Base-by-base conservation (phyloP, 305 asterid species). In the Rubia occidens region DNA sequence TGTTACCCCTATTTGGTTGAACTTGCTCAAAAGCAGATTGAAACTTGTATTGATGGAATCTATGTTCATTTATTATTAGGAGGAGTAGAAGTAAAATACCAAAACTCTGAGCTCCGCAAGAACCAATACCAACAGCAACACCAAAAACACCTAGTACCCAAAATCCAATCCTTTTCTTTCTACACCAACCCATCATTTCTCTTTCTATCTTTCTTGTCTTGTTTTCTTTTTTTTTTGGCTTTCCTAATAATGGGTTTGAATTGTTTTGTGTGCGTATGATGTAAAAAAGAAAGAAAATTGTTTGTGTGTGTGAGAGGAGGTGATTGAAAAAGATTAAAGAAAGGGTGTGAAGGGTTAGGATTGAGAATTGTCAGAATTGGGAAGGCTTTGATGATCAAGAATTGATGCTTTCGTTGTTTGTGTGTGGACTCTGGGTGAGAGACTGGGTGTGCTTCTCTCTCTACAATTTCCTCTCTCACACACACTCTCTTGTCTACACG, bases 371-470 rank as follows among this genome's bases (percentile, higher is more conserved):
- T 72, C 71, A 73, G 82, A 78, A 79, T 61, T 79, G 74, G 64
- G 83, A 81, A 80, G 40, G 81, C 80, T 87, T 84, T 81, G 71
- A 67, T 67, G 86, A 85, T 85, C 89, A 84, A 74, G 72, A 74
- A 73, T 78, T 84, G 78, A 75, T 70, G 79, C 81, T 29, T 78
- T 64, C 69, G 78, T 66, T 81, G 72, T 76, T 84, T 84, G 61
- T 56, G 77, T 78, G 79, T 79, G 68, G 32, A 64, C 67, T 62
- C 77, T 74, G 59, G 56, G 60, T 71, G 53, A 24, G 60, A 43
- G 20, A 51, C 37, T 29, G 43, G 29, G 59, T 35, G 40, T 17
- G 44, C 26, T 66, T 64, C 64, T 75, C 69, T 70, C 6, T 10
- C 59, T 53, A 53, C 20, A 14, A 11, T 18, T 65, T 39, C n/a